Evolutionary conservation across 129 eudicot genomes (phyloP).

Genomic region (Flaveria bidentis): DNA sequence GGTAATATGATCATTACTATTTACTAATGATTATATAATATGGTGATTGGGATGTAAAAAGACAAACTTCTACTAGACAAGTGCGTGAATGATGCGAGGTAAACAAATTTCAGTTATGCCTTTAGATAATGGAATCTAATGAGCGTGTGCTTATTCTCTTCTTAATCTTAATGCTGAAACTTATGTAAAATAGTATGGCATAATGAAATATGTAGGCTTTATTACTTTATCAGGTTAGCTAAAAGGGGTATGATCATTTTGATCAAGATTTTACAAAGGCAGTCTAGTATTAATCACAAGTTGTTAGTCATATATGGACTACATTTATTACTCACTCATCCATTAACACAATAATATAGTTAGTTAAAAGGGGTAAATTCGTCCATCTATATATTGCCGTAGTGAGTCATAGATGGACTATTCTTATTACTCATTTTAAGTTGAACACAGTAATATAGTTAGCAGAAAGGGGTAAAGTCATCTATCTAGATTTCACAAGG

Average conservation of each 20-base stretch:
- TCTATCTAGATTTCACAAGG: neutral
- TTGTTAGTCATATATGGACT: neutral
- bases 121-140: conserved; percentile 2
- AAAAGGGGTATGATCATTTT: neutral
- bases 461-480: neutral
- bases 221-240: neutral
- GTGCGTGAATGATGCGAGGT: neutral
- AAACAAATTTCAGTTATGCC: neutral
- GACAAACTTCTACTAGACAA: neutral
- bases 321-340: neutral
- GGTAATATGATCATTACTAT: neutral
- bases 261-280: neutral
- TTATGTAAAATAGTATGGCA: neutral
- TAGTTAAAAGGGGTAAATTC: neutral
- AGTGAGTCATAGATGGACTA: neutral
- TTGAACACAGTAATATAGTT: neutral
- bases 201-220: neutral
- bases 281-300: neutral
- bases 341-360: neutral
- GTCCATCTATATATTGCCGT: neutral
- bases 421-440: neutral
- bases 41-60: neutral
- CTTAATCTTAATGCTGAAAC: neutral
- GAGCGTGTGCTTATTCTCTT: neutral
- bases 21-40: neutral